Evolutionary conservation across 208 protist genomes (phyloP).

Genomic region (Leishmania tropica): DNA sequence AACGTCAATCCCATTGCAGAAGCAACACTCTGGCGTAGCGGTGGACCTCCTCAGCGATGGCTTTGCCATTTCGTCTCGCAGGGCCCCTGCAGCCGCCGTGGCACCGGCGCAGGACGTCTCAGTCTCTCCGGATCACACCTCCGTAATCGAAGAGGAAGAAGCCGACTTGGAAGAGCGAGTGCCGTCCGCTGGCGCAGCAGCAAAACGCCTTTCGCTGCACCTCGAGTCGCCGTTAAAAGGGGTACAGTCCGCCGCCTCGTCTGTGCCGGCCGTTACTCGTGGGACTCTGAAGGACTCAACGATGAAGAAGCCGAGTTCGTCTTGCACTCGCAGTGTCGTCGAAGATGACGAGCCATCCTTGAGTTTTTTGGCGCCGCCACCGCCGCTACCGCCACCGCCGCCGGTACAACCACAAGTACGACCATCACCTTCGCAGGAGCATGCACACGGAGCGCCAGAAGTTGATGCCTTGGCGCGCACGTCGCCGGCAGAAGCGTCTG

Average conservation of each 20-base stretch:
- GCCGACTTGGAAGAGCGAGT: slow-evolving; percentile 9
- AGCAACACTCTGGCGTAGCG: slow-evolving; percentile 3
- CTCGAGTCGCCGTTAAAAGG: not conserved
- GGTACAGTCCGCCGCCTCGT: not conserved
- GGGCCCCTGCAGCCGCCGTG: not conserved
- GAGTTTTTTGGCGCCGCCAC: slow-evolving; percentile 23
- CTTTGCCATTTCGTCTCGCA: slow-evolving; percentile 24
- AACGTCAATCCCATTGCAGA: not conserved
- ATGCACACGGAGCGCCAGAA: not conserved
- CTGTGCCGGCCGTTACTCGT: not conserved
- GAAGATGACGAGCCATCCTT: slow-evolving; percentile 52
- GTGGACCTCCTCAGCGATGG: slow-evolving; percentile 23
- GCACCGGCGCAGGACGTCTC: not conserved
- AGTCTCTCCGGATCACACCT: not conserved
- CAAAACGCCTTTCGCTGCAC: slow-evolving; percentile 2
- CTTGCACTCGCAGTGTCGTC: slow-evolving; percentile 5
- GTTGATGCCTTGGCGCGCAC: not conserved
- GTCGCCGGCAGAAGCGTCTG: not conserved
- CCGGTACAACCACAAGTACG: not conserved
- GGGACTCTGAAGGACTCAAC: not conserved
- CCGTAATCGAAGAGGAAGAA: slow-evolving; percentile 10
- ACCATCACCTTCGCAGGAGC: not conserved
- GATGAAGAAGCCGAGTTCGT: not conserved
- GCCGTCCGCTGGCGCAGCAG: not conserved
- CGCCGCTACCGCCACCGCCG: slow-evolving; percentile 2